These are phyloP conservation scores for Phytophthora melonis DNA, from an alignment of 352 stramenopile species.

Conservation along the genomic window DNA sequence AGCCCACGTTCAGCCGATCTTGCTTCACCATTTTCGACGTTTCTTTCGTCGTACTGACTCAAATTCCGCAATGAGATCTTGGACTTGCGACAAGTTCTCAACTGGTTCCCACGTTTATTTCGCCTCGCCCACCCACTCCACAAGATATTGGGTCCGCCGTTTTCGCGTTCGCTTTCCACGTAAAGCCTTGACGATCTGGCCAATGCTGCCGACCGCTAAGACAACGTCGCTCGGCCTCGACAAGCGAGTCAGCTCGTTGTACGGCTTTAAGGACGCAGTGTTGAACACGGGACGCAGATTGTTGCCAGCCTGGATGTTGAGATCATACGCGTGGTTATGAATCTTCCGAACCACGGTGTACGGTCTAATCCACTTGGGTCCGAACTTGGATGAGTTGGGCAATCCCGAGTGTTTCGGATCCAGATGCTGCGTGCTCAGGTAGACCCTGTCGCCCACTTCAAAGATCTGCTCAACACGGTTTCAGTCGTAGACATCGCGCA, in stretches of 20 bases:
- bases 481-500: constrained; percentile 23
- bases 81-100: constrained; percentile 11
- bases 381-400: constrained; percentile 23
- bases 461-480: constrained; percentile 17
- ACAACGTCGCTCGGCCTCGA: too few species aligned
- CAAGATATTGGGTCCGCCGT: constrained; percentile 19
- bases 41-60: constrained; percentile 1
- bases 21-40: constrained; percentile 1
- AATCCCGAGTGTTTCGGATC: constrained; percentile 18
- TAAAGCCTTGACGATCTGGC: constrained; percentile 2
- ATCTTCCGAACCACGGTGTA: constrained; percentile 19
- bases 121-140: constrained; percentile 19
- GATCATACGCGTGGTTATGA: constrained; percentile 32
- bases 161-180: constrained; percentile 1
- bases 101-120: constrained; percentile 2
- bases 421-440: constrained; percentile 23
- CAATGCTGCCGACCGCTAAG: background rate
- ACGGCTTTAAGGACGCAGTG: background rate
- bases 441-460: constrained; percentile 21
- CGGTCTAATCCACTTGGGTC: constrained; percentile 23
- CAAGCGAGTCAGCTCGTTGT: too few species aligned
- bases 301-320: constrained; percentile 30
- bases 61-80: constrained; percentile 9
- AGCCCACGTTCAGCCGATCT: background rate
- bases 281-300: constrained; percentile 15